These are phyloP conservation scores for Malus hybrid DNA, from an alignment of 331 rosid species.

Conservation along the genomic window DNA sequence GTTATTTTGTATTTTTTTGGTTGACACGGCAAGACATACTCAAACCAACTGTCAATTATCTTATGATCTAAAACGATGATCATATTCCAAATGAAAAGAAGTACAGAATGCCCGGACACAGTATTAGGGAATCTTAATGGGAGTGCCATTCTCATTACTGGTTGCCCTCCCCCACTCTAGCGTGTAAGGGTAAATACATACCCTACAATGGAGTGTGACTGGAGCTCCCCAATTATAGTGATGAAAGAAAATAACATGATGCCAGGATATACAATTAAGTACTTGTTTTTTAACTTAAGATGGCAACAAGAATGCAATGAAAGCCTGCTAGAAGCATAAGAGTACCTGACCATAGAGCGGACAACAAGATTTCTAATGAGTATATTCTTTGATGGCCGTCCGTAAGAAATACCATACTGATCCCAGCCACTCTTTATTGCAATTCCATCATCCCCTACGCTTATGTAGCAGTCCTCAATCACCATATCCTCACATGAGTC, in stretches of 20 bases:
- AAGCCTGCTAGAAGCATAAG: conserved; percentile 4
- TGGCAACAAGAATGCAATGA: background rate
- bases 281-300: background rate
- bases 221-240: background rate
- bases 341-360: conserved; percentile 98
- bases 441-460: conserved; percentile 94
- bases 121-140: background rate
- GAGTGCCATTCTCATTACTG: background rate
- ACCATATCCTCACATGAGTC: conserved; percentile 98
- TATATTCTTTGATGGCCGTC: conserved; percentile 79
- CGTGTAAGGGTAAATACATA: background rate
- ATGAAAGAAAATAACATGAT: background rate
- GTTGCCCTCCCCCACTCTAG: background rate
- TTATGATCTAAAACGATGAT: background rate
- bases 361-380: conserved; percentile 84
- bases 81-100: background rate
- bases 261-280: background rate
- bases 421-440: conserved; percentile 99
- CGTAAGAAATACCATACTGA: conserved; percentile 93
- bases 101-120: background rate
- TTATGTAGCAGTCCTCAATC: conserved; percentile 92
- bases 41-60: background rate
- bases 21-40: background rate
- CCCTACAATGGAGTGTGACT: background rate
- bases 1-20: background rate